Evolutionary conservation across 352 stramenopile species (phyloP), one percentile per base, ranked within the genome.

Genomic region (Phytopythium boreale): DNA sequence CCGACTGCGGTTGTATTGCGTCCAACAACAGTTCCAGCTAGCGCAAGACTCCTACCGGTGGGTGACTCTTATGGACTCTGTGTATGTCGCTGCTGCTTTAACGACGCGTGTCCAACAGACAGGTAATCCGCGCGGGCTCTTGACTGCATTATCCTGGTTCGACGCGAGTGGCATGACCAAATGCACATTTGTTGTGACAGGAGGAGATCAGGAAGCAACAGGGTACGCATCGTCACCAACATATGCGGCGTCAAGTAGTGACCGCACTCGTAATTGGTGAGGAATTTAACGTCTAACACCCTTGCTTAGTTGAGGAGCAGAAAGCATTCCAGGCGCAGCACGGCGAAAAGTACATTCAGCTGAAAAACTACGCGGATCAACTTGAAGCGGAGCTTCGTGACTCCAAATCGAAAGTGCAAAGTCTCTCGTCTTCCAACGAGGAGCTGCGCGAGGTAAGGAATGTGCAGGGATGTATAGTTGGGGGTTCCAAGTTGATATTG

Each of bases 311-410:
- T 19, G 84, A 95, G 44, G 87, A 95, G 56, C 84, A 95, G 50
- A 93, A 92, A 53, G 59, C 71, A 2, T 95, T 88, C 63, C 81
- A 95, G 64, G 67, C 75, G 47, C 87, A 95, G 37, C 84, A 93
- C 60, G 87, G 87, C 20, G 83, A 95, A 59, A 90, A 92, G 59
- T 93, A 95, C 41, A 90, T 95, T 52, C 87, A 95, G 51, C 62
- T 95, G n/a, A 95, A 95, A 62, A 82, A 71, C 24, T 93, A 95
- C 70, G 89, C 87, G 4, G 84, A 95, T 56, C 82, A 93, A 58
- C 74, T 95, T 15, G 87, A 95, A 74, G 84, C 80, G 31, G 87
- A 95, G 44, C 60, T 95, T 20, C 77, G 79, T 10, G 84, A 95
- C 72, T 82, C 79, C n/a, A 93, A 93, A 56, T 70, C 83, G 24